phyloP scores from a whole-genome alignment of 192 early-diverging fungal species.

The Phycomyces nitens region DNA sequence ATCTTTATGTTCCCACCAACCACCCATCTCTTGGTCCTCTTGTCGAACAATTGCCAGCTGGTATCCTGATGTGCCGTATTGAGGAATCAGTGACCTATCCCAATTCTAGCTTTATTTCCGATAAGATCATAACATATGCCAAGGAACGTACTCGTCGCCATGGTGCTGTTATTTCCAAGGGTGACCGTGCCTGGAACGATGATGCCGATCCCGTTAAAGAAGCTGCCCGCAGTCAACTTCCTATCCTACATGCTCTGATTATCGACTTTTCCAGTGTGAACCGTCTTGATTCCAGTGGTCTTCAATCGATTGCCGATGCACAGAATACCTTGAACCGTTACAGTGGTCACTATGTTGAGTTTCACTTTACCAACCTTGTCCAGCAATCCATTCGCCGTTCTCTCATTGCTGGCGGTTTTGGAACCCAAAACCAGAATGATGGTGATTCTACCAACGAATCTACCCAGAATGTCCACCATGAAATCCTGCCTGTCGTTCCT shows the following conservation, averaged over 20 bases:
- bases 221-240: slow-evolving; percentile 16
- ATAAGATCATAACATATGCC: slow-evolving; percentile 46
- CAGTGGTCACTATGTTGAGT: slow-evolving; percentile 31
- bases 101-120: slow-evolving; percentile 60
- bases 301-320: slow-evolving; percentile 34
- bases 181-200: slow-evolving; percentile 37
- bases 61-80: slow-evolving; percentile 74
- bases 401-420: slow-evolving; percentile 34
- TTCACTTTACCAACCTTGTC: slow-evolving; percentile 35
- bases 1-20: slow-evolving; percentile 26
- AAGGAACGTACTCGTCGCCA: slow-evolving; percentile 23
- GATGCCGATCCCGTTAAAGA: slow-evolving; percentile 31
- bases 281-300: slow-evolving; percentile 34
- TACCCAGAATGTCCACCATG: slow-evolving; percentile 2
- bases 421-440: slow-evolving; percentile 10
- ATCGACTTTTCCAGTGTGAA: slow-evolving; percentile 38
- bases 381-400: slow-evolving; percentile 25
- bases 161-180: slow-evolving; percentile 9
- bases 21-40: slow-evolving; percentile 30
- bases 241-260: slow-evolving; percentile 32
- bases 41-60: slow-evolving; percentile 41
- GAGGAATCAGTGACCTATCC: slow-evolving; percentile 74
- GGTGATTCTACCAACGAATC: neutral
- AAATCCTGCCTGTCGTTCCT: slow-evolving; percentile 32
- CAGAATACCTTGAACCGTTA: slow-evolving; percentile 30